A percentile compares a stretch with the other conserved stretches of the same genome.
phyloP scores from a whole-genome alignment of 2,329 filamentous ascomycete genomes.

The Coniochaeta prunicola region DNA sequence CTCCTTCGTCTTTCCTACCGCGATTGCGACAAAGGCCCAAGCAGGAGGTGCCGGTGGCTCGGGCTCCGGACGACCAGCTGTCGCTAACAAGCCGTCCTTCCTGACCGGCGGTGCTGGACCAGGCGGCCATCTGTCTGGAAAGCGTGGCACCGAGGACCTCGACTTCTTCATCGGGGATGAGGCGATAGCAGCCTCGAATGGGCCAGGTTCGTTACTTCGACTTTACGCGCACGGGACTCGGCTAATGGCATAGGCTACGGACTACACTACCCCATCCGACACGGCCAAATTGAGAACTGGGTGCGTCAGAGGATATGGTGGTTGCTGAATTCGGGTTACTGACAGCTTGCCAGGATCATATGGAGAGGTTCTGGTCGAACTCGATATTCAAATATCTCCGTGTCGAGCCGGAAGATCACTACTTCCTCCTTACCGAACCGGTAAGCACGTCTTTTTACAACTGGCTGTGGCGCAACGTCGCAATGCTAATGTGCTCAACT shows the following conservation, averaged over 20 bases:
- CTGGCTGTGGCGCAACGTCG: not conserved
- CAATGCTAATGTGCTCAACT: conserved; percentile 8
- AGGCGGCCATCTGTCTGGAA: conserved; percentile 74
- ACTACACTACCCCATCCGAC: conserved; percentile 93
- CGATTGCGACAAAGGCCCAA: conserved; percentile 88
- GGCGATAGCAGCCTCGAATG: conserved; percentile 73
- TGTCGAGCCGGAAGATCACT: conserved; percentile 97
- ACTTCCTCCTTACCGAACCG: conserved; percentile 95
- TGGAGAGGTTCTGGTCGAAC: conserved; percentile 99
- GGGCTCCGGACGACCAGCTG: conserved; percentile 80
- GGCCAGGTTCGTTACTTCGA: conserved; percentile 56
- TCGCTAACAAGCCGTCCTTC: conserved; percentile 93
- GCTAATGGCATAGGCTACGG: conserved; percentile 63
- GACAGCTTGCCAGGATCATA: conserved; percentile 67
- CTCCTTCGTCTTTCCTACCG: conserved; percentile 97
- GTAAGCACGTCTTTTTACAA: conserved; percentile 42
- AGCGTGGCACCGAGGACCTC: conserved; percentile 93
- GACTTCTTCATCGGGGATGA: conserved; percentile 99
- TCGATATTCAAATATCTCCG: conserved; percentile 99
- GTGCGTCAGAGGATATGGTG: conserved; percentile 36
- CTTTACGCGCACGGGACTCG: not conserved
- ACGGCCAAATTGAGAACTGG: conserved; percentile 99
- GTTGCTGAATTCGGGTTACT: conserved; percentile 11
- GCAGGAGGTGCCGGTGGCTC: conserved; percentile 64
- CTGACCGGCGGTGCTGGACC: conserved; percentile 84